Evolutionary conservation across 768 basidiomycete genomes (phyloP), one percentile per base, ranked within the genome.

Genomic region (Psilocybe tampanensis): DNA sequence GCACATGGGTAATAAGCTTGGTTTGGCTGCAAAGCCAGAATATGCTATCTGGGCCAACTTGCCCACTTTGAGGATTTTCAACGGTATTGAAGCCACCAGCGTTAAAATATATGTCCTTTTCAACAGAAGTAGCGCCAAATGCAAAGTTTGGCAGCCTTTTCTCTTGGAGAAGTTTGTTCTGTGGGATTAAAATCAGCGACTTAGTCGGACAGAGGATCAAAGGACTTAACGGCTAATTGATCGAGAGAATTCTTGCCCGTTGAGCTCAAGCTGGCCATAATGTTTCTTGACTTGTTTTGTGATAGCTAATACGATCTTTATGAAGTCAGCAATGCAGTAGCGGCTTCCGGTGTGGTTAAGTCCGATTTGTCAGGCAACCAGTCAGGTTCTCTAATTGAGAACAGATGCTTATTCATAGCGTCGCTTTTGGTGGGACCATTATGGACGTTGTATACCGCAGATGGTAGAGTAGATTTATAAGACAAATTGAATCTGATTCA

Each of bases 21-120:
- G 73, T 72, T 59, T 70, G 68, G 55, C 75, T 76, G 55, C 74
- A 75, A 17, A 76, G 60, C 73, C 74, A 74, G 52, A 73, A 72
- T 13, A 74, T 49, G 18, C 64, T 66, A 47, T 73, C 67, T 24
- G 59, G 60, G 34, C 59, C 57, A 8, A 74, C 56, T 6, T 42
- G 47, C 2, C 60, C 67, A 41, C 66, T 66, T 1, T 65, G 54
- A 15, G 68, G 63, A 48, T 75, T 70, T 34, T 64, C 61, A 18
- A 64, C 47, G 29, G 63, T 47, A 17, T 63, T 52, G 22, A 51
- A 50, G 8, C 73, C 71, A 24, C 63, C 65, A 44, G 54, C 53
- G 2, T 65, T 66, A 43, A 70, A 70, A 36, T 64, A 66, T 2
- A 71, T 51, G 51, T 71, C 71, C 33, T 63, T 64, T 15, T 72